A percentile compares a stretch with the other conserved stretches of the same genome.
phyloP scores from a whole-genome alignment of 2,329 filamentous ascomycete species.

The Dryadomyces quercivorus region DNA sequence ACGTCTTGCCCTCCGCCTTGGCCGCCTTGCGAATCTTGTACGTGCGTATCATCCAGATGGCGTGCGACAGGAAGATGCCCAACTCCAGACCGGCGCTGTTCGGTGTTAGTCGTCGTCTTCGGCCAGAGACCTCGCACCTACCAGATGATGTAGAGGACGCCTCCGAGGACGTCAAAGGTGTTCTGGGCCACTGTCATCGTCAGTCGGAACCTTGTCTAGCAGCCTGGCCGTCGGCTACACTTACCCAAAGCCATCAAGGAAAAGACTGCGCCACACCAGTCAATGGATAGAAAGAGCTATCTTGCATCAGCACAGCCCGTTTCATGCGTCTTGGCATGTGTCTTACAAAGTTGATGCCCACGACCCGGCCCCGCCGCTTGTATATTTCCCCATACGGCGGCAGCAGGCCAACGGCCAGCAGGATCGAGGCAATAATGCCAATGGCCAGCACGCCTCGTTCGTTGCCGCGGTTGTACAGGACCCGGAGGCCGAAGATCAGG shows the following conservation, averaged over 20 bases:
- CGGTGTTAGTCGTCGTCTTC: neutral
- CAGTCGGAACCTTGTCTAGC: neutral
- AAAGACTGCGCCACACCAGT: constrained; percentile 50
- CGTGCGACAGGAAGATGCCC: constrained; percentile 47
- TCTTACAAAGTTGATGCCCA: constrained; percentile 41
- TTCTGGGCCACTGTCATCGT: constrained; percentile 37
- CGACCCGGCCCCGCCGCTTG: constrained; percentile 47
- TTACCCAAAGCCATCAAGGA: constrained; percentile 48
- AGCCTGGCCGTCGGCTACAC: constrained; percentile 8
- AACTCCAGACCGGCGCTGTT: constrained; percentile 41
- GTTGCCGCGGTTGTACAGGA: constrained; percentile 40
- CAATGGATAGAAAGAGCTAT: constrained; percentile 42
- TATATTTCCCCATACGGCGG: constrained; percentile 50
- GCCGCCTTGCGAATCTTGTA: constrained; percentile 38
- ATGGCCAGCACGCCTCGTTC: constrained; percentile 41
- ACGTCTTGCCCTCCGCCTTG: constrained; percentile 35
- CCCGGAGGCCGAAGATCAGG: constrained; percentile 45
- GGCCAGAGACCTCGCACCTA: too few relatives aligned
- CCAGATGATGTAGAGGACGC: constrained; percentile 48
- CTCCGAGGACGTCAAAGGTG: constrained; percentile 48
- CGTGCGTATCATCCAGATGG: constrained; percentile 45
- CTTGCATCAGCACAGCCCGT: neutral
- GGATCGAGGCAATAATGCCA: constrained; percentile 43
- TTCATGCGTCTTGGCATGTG: neutral
- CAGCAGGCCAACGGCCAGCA: constrained; percentile 43